Evolutionary conservation across 2,329 filamentous ascomycete genomes (phyloP).

Genomic region (Chaetoscypha palmicola): DNA sequence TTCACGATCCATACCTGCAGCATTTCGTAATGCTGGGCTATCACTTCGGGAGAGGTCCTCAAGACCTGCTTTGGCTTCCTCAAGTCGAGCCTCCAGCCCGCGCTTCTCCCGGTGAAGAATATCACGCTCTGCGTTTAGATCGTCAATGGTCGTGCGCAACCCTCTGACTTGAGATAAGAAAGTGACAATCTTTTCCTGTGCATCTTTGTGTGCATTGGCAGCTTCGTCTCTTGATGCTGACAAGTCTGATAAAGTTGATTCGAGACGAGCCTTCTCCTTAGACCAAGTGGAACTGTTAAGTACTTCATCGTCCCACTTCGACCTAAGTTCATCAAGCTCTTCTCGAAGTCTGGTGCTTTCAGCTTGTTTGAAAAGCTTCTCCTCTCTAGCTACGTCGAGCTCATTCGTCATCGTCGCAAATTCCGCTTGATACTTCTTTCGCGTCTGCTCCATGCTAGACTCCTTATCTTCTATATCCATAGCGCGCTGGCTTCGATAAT

Average conservation of each 20-base stretch:
- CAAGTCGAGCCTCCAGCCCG: constrained; percentile 73
- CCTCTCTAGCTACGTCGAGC: constrained; percentile 87
- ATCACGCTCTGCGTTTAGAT: constrained; percentile 79
- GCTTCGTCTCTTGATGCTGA: constrained; percentile 91
- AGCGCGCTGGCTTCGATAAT: constrained; percentile 89
- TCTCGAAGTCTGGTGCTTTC: constrained; percentile 88
- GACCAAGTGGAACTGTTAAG: constrained; percentile 97
- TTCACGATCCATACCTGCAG: constrained; percentile 81
- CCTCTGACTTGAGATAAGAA: constrained; percentile 83
- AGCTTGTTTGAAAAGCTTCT: constrained; percentile 74
- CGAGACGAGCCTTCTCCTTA: constrained; percentile 90
- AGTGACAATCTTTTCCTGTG: constrained; percentile 85
- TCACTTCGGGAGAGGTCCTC: constrained; percentile 83
- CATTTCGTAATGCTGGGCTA: constrained; percentile 81
- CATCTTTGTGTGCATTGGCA: constrained; percentile 86
- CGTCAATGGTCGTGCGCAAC: constrained; percentile 77
- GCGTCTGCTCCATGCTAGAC: constrained; percentile 89
- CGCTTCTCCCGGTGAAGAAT: constrained; percentile 82
- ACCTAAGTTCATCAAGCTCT: constrained; percentile 87
- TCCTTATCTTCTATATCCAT: constrained; percentile 98
- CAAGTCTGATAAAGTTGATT: constrained; percentile 82
- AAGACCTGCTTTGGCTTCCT: constrained; percentile 80
- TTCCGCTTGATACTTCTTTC: constrained; percentile 94
- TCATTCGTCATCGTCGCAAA: constrained; percentile 85
- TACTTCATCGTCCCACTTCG: constrained; percentile 97